phyloP scores from a whole-genome alignment of 78 protist genomes.

The Tieghemostelium lacteum region DNA sequence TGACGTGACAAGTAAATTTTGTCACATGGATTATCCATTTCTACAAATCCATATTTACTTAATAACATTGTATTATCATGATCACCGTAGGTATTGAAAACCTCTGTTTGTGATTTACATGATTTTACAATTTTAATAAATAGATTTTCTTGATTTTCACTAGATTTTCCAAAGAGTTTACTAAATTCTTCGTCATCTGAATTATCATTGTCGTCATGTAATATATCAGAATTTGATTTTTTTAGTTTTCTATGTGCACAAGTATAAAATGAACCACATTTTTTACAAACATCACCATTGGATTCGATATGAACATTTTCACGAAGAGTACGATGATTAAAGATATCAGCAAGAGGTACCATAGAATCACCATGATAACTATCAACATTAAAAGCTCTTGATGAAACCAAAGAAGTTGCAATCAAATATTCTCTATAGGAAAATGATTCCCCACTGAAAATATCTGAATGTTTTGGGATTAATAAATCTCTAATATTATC shows the following conservation, averaged over 20 bases:
- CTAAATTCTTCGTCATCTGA: background rate
- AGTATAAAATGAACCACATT: constrained; percentile 44
- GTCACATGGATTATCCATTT: constrained; percentile 75
- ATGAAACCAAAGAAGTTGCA: constrained; percentile 57
- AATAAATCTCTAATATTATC: background rate
- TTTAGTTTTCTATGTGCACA: constrained; percentile 55
- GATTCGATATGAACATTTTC: constrained; percentile 75
- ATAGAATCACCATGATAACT: constrained; percentile 69
- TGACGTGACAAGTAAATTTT: constrained; percentile 3
- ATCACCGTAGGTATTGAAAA: constrained; percentile 76
- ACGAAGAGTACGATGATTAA: constrained; percentile 56
- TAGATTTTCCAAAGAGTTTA: no score
- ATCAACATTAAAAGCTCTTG: constrained; percentile 66
- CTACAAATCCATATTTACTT: constrained; percentile 69
- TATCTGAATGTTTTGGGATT: constrained; percentile 50
- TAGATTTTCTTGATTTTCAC: constrained; percentile 8
- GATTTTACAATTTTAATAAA: constrained; percentile 29
- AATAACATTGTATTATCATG: constrained; percentile 48
- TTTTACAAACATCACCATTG: constrained; percentile 46
- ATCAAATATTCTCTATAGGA: constrained; percentile 9
- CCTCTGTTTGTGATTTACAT: constrained; percentile 3
- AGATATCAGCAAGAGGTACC: constrained; percentile 67
- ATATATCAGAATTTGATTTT: background rate
- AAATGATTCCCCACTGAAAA: constrained; percentile 14
- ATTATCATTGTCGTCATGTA: background rate